Percentiles rank a stretch among this genome's conserved stretches.
phyloP scores from a whole-genome alignment of 192 early-diverging fungal species.

The Coemansia pectinata region DNA sequence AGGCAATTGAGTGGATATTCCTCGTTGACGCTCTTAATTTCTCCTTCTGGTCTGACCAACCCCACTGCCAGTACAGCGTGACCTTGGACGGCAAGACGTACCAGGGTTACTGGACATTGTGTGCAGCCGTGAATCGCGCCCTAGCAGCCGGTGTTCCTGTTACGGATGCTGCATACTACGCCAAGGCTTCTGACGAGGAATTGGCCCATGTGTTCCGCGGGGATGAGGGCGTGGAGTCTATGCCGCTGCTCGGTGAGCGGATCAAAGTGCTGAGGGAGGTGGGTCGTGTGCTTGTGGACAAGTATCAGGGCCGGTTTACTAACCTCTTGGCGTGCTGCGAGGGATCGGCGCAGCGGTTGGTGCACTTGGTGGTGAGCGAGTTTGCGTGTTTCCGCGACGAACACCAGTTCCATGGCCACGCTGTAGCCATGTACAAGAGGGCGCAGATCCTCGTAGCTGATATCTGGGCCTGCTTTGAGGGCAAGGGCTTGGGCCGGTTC shows the following conservation, averaged over 20 bases:
- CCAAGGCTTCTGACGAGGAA: conserved; percentile 37
- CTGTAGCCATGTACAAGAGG: conserved; percentile 73
- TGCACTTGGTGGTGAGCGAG: conserved; percentile 60
- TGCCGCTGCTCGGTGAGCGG: conserved; percentile 65
- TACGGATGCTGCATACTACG: conserved; percentile 60
- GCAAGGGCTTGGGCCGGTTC: conserved; percentile 60
- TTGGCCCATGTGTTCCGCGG: conserved; percentile 64
- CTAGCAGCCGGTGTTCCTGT: conserved; percentile 62
- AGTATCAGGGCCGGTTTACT: conserved; percentile 64
- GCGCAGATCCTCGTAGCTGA: conserved; percentile 86
- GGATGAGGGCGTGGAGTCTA: conserved; percentile 53
- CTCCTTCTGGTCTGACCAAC: conserved; percentile 74
- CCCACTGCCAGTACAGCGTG: conserved; percentile 62
- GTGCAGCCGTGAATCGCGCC: conserved; percentile 73
- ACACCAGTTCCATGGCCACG: conserved; percentile 55
- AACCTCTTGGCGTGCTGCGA: conserved; percentile 59
- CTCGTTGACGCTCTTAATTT: conserved; percentile 82
- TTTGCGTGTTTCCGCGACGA: conserved; percentile 71
- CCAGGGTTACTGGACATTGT: conserved; percentile 83
- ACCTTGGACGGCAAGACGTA: conserved; percentile 58
- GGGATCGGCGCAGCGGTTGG: conserved; percentile 59
- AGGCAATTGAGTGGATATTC: conserved; percentile 78
- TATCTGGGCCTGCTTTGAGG: conserved; percentile 86
- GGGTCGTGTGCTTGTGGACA: conserved; percentile 64
- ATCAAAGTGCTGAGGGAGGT: conserved; percentile 65